Evolutionary conservation across 164 flowering plant species (phyloP).

Genomic region (Piper betle): DNA sequence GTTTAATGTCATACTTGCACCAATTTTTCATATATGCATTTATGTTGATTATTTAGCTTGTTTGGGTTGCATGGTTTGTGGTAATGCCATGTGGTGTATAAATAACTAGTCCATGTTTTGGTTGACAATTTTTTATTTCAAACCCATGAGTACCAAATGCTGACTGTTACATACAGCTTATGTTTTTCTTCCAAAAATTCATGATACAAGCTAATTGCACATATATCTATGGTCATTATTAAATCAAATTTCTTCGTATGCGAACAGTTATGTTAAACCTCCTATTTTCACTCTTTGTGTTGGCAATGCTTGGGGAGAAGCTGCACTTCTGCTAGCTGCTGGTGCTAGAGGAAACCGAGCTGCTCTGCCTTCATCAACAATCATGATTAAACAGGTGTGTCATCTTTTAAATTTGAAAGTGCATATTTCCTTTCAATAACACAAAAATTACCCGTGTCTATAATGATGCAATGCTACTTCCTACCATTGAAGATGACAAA

Average conservation of each 20-base stretch:
- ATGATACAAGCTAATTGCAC: neutral
- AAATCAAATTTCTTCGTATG: neutral
- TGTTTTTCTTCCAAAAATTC: neutral
- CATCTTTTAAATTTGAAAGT: neutral
- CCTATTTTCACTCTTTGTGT: constrained; percentile 94
- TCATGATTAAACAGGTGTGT: constrained; percentile 86
- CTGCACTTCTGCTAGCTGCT: constrained; percentile 93
- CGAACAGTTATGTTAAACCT: constrained; percentile 62
- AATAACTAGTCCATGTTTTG: no score
- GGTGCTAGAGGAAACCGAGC: constrained; percentile 92
- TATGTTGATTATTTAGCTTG: no score
- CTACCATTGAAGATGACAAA: no score
- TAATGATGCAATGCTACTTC: no score
- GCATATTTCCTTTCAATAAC: neutral
- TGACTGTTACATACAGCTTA: no score
- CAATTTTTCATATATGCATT: no score
- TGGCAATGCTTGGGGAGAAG: constrained; percentile 99
- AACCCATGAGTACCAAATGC: no score
- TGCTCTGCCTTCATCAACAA: constrained; percentile 85
- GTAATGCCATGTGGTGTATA: no score
- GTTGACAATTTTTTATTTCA: no score
- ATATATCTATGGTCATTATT: neutral
- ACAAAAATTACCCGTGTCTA: no score
- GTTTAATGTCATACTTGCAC: no score
- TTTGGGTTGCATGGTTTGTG: no score